Evolutionary conservation across 768 basidiomycete species (phyloP).

Genomic region (Amanita fuliginea): DNA sequence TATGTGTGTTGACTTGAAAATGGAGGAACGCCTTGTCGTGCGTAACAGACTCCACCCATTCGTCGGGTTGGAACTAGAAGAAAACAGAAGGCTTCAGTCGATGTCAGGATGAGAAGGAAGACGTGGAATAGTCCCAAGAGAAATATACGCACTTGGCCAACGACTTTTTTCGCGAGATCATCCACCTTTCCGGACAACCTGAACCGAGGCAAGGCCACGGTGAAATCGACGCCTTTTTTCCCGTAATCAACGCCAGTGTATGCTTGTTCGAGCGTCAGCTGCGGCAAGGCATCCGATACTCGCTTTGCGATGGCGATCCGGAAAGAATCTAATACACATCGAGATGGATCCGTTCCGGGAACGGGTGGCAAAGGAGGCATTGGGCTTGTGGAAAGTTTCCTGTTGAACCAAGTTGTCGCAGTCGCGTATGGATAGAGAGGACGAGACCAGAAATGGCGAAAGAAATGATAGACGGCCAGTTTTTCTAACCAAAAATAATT

Average conservation of each 20-base stretch:
- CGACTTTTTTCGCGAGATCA: conserved; percentile 62
- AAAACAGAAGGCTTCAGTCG: conserved; percentile 1
- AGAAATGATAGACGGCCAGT: conserved; percentile 14
- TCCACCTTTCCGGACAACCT: conserved; percentile 76
- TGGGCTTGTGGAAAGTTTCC: conserved; percentile 15
- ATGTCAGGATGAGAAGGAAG: conserved; percentile 2
- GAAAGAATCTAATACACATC: conserved; percentile 66
- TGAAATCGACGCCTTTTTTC: conserved; percentile 91
- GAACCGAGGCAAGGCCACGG: conserved; percentile 87
- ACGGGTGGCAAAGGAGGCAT: conserved; percentile 20
- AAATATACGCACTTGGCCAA: conserved; percentile 41
- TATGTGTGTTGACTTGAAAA: conserved; percentile 60
- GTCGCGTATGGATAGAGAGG: conserved; percentile 6
- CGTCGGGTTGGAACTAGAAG: conserved; percentile 72
- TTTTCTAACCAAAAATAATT: conserved; percentile 4
- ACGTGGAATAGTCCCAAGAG: not conserved
- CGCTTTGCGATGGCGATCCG: conserved; percentile 70
- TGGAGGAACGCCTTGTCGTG: conserved; percentile 76
- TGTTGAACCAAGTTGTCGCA: not conserved
- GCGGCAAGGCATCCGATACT: conserved; percentile 48
- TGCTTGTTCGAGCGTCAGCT: conserved; percentile 64
- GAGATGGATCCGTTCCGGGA: conserved; percentile 47
- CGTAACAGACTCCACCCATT: conserved; percentile 59
- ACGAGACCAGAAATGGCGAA: conserved; percentile 7
- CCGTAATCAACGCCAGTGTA: conserved; percentile 83